Base-by-base conservation (phyloP, 345 rosid genomes). In the Iberis pinnata region DNA sequence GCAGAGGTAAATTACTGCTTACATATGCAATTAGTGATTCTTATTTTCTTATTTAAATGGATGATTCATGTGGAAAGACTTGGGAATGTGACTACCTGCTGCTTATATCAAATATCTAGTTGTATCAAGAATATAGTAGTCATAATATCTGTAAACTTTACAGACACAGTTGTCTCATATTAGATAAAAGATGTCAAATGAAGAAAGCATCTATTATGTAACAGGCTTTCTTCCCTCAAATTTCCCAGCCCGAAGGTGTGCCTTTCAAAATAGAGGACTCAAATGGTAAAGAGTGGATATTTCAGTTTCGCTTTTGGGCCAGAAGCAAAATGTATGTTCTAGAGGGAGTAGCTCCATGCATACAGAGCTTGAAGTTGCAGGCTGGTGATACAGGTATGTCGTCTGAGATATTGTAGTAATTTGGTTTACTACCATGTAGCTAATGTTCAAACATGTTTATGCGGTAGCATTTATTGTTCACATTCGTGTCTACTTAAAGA, bases 301-400 rank as follows among this genome's bases (percentile, higher is more conserved):
- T 92, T 73, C 96, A 78, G 70, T 88, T 88, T 71, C 96, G 95
- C 66, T 92, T 88, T 69, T 92, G 93, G 95, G 88, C 96, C 18
- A 92, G 81, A 63, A 85, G 96, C 70, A 81, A 96, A 73, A 88
- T 85, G 78, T 92, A 92, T 81, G 88, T 88, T 68, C 68, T 92
- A 61, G 98, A 88, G 65, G 97, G 98, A 32, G 93, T 88, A 60
- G 80, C 83, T 42, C 86, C 93, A 54, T 92, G 93, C 82, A 77
- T 92, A 68, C 96, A 92, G 76, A 81, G 76, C 71, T 73, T 92
- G 97, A 81, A 75, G 69, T 68, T 88, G 77, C 98, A 88, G 76
- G 96, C 98, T 12, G 98, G 98, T 45, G 98, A 92, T 70, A 81
- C 75, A 70, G 87, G 98, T 92, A 82, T 69, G 55, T 51, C 33